Base-by-base conservation (phyloP, 208 protist genomes). In the Leishmania amazonensis region DNA sequence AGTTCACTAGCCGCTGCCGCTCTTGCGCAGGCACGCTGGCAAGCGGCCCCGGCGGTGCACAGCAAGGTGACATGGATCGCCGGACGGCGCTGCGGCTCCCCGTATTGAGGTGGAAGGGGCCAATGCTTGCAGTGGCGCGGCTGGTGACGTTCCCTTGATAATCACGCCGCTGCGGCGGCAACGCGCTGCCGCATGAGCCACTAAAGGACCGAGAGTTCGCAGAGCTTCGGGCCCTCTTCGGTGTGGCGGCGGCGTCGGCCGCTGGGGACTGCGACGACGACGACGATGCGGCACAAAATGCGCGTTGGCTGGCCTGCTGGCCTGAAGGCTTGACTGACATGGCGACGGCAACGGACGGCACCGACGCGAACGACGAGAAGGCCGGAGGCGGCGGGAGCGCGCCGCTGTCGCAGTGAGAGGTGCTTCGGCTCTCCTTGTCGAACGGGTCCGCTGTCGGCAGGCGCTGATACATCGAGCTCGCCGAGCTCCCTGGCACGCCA, bases 41-140 rank as follows among this genome's bases (percentile, higher is more conserved):
- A 31, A 87, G 84, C 49, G 81, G 81, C 38, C 80, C 71, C 9
- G 31, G 73, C 17, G 77, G 24, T 21, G 54, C 54, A 67, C 64
- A 80, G 51, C 72, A 53, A 38, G 78, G 77, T 0, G 83, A 81
- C 49, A 78, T 17, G 0, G 78, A 75, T 13, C 74, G 83, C 21
- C 83, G 72, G 0, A 82, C 38, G 2, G 62, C 70, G 73, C 83
- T 79, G 77, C 83, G 83, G 4, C 74, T 51, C 40, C 75, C 83
- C 42, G 83, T 85, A 51, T 68, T 79, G 54, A 85, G 65, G 35
- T 81, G 57, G 45, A 81, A 82, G 4, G 83, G 83, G 2, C 77
- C 78, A 60, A 79, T 76, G 42, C n/a, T 51, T 5, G 83, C 79
- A 0, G 74, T 72, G 31, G 57, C 13, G 47, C 31, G 51, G 78